Evolutionary conservation across 306 rosid species (phyloP).

Genomic region (Parietaria judaica): DNA sequence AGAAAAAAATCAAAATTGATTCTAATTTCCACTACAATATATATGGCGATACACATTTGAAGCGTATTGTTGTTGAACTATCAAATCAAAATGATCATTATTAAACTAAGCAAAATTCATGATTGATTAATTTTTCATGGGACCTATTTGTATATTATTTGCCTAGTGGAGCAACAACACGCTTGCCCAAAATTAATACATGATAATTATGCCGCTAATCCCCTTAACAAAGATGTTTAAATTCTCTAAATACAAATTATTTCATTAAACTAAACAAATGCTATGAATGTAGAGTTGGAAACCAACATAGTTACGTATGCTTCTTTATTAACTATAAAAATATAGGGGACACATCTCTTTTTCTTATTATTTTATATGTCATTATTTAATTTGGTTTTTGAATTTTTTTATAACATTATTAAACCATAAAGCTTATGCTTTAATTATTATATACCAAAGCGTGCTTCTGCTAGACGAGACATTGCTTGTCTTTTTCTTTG

Average conservation of each 20-base stretch:
- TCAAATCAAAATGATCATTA: constrained; percentile 20
- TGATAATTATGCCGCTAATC: constrained; percentile 11
- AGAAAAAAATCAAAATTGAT: not conserved
- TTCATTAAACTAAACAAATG: constrained; percentile 8
- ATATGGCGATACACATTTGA: not conserved
- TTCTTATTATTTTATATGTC: not conserved
- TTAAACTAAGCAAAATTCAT: constrained; percentile 17
- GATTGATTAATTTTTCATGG: not conserved
- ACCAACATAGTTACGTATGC: constrained; percentile 62
- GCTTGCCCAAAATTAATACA: constrained; percentile 26
- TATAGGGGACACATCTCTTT: too few relatives aligned
- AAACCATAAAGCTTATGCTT: constrained; percentile 16
- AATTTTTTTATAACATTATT: not conserved
- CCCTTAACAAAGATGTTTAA: constrained; percentile 8
- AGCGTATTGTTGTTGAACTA: constrained; percentile 25
- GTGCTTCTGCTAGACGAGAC: constrained; percentile 49
- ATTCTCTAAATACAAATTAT: constrained; percentile 1
- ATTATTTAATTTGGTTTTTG: not conserved
- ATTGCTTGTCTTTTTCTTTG: constrained; percentile 37
- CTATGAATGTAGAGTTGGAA: constrained; percentile 49
- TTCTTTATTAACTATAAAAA: constrained; percentile 20
- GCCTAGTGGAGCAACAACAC: constrained; percentile 26
- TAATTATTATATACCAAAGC: constrained; percentile 24
- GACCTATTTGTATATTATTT: constrained; percentile 23
- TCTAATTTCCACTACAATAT: constrained; percentile 4